These are phyloP conservation scores for Trichothecium sympodiale DNA, from an alignment of 2,329 filamentous ascomycete genomes.

Conservation along the genomic window DNA sequence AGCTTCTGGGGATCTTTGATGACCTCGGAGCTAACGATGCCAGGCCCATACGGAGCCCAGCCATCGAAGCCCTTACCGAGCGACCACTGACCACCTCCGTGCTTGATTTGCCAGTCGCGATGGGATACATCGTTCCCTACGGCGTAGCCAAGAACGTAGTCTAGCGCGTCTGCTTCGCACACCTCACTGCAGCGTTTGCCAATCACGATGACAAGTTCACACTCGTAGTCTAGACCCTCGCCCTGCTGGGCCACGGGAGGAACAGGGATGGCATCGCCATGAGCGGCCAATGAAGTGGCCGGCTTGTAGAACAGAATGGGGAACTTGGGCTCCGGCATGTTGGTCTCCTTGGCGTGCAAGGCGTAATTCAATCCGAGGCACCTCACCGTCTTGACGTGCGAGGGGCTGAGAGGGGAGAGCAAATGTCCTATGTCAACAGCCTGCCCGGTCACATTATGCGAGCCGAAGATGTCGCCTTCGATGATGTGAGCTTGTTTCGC, in stretches of 20 bases:
- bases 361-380: slow-evolving; percentile 64
- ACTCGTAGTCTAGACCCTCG: slow-evolving; percentile 67
- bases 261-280: slow-evolving; percentile 55
- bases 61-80: slow-evolving; percentile 66
- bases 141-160: slow-evolving; percentile 64
- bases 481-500: slow-evolving; percentile 51
- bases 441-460: slow-evolving; percentile 52
- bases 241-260: slow-evolving; percentile 53
- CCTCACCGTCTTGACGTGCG: slow-evolving; percentile 55
- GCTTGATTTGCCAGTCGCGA: slow-evolving; percentile 63
- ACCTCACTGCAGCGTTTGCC: slow-evolving; percentile 57
- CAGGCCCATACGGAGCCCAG: slow-evolving; percentile 65
- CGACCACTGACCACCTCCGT: slow-evolving; percentile 58
- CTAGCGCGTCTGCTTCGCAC: slow-evolving; percentile 51
- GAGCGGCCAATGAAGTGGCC: slow-evolving; percentile 51
- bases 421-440: slow-evolving; percentile 43
- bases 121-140: slow-evolving; percentile 74
- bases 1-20: slow-evolving; percentile 47
- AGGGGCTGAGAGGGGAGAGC: slow-evolving; percentile 51
- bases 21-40: slow-evolving; percentile 48
- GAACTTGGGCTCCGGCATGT: slow-evolving; percentile 57
- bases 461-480: slow-evolving; percentile 54
- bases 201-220: slow-evolving; percentile 65
- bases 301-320: slow-evolving; percentile 61
- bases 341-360: slow-evolving; percentile 58